Conservation (phyloP, 2,329 filamentous ascomycete species). For the Alternaria postmessia region DNA sequence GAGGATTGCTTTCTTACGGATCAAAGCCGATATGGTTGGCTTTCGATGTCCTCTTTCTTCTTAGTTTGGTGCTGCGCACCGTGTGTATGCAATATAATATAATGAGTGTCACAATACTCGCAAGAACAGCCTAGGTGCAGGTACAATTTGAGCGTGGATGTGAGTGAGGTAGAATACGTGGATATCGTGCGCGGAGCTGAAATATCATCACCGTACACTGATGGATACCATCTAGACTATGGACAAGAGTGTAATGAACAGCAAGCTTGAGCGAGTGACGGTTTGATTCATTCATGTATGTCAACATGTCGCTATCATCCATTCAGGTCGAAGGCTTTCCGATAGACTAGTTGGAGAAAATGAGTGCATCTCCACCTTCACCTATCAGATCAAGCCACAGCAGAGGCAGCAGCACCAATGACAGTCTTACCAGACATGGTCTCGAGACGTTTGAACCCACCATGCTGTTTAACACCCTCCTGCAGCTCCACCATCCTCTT, state of each 20-base stretch:
- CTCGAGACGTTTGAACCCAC: conserved; percentile 68
- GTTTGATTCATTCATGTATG: background rate
- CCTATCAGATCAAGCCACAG: background rate
- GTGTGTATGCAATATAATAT: conserved; percentile 13
- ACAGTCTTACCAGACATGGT: conserved; percentile 21
- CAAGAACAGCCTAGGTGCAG: background rate
- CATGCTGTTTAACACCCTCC: conserved; percentile 68
- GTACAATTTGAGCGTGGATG: background rate
- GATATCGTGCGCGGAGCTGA: background rate
- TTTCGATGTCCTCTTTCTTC: conserved; percentile 1
- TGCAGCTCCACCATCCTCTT: conserved; percentile 76
- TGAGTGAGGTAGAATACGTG: background rate
- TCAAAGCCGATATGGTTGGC: background rate
- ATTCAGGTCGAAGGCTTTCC: background rate
- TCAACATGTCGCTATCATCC: background rate
- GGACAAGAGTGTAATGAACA: background rate
- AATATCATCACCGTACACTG: background rate
- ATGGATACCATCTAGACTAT: background rate
- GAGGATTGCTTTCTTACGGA: background rate
- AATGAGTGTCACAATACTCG: conserved; percentile 2
- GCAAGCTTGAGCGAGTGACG: background rate
- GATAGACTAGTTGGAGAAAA: background rate
- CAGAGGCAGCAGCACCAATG: conserved; percentile 26
- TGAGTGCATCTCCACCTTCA: conserved; percentile 4
- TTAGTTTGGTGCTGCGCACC: conserved; percentile 2